Evolutionary conservation across 2,329 filamentous ascomycete species (phyloP), one percentile per base, ranked within the genome.

Genomic region (Fusarium gaditjirri): DNA sequence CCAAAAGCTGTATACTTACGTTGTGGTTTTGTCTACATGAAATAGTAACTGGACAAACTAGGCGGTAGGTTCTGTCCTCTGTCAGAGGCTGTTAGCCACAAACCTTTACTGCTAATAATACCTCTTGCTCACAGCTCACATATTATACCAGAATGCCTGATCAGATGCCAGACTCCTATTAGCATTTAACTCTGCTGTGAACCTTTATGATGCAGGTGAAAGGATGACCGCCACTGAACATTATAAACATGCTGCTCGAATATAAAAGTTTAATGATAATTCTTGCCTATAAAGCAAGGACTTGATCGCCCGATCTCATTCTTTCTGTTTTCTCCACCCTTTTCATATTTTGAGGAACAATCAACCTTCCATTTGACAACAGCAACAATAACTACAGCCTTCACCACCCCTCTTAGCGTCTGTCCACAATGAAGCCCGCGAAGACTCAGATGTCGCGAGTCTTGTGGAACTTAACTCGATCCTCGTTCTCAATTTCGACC

Each of bases 341-440:
- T 29, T 27, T 29, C 3, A 46, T 16, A 19, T 16, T 21, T 16
- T 29, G 13, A 21, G 25, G 19, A 21, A 21, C 6, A 29, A 21
- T 46, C 5, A 4, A 29, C 8, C 19, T 46, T 11, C 3, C 14
- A 11, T 16, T 9, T 2, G 4, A 23, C 14, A 46, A 8, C 19
- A 46, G 13, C 21, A 46, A 29, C 25, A 29, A 21, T 8, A 13
- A 10, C 25, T 19, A 19, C 35, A 36, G 19, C 13, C 43, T 21
- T 11, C 19, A 44, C 5, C 6, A 12, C 4, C 7, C 12, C 23
- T 44, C 23, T 19, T 3, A 3, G 9, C 3, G 0, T 16, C 19
- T 17, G 10, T 4, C 8, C 21, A 33, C 21, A 9, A 49, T 66
- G 62, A 19, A 10, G 5, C 13, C 33, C 4, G 38, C 61, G 17